These are phyloP conservation scores for Suillus tomentosus DNA, from an alignment of 768 basidiomycete species.

Conservation along the genomic window DNA sequence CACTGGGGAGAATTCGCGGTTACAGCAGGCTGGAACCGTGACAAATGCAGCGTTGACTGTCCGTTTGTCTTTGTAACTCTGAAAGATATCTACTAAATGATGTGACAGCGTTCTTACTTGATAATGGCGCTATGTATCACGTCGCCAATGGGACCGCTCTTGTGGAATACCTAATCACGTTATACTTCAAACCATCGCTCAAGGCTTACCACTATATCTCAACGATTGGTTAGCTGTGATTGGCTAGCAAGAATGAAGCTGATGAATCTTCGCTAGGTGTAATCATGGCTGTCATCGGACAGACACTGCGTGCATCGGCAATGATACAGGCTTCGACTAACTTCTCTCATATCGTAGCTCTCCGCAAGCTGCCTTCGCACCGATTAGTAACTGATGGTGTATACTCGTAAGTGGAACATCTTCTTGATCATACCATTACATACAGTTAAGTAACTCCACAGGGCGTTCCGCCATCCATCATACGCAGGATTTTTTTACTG, in stretches of 20 bases:
- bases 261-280: slow-evolving; percentile 51
- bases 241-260: background rate
- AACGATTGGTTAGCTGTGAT: slow-evolving; percentile 48
- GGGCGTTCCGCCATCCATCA: slow-evolving; percentile 91
- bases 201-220: slow-evolving; percentile 66
- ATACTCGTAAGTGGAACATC: slow-evolving; percentile 64
- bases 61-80: slow-evolving; percentile 36
- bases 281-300: slow-evolving; percentile 64
- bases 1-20: slow-evolving; percentile 95
- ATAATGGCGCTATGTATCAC: slow-evolving; percentile 87
- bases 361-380: slow-evolving; percentile 72
- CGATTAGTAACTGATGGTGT: slow-evolving; percentile 85
- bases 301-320: slow-evolving; percentile 80
- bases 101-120: slow-evolving; percentile 81
- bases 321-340: slow-evolving; percentile 96
- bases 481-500: slow-evolving; percentile 98
- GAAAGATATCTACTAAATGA: background rate
- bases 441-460: slow-evolving; percentile 33
- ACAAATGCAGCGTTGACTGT: slow-evolving; percentile 94
- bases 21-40: slow-evolving; percentile 93
- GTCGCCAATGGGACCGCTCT: slow-evolving; percentile 79
- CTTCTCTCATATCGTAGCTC: slow-evolving; percentile 89
- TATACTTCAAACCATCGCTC: slow-evolving; percentile 64
- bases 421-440: background rate
- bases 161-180: slow-evolving; percentile 73